phyloP scores from a whole-genome alignment of 1,139 yeast species.

The Yamadazyma friedrichii region DNA sequence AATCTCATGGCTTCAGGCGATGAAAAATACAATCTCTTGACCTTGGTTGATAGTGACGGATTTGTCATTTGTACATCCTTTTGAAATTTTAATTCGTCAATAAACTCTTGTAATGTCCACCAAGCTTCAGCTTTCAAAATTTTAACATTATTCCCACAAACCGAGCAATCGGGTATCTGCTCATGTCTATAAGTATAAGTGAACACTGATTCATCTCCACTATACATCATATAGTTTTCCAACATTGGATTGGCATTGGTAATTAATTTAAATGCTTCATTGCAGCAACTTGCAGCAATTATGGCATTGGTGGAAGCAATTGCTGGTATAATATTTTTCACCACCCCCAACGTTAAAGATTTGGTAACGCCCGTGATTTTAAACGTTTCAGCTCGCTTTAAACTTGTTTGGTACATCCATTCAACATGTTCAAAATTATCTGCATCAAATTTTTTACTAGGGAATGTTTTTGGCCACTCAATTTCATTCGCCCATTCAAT shows the following conservation, averaged over 20 bases:
- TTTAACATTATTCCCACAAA: constrained; percentile 59
- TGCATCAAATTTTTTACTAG: constrained; percentile 53
- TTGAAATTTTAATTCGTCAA: constrained; percentile 33
- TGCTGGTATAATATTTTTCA: constrained; percentile 90
- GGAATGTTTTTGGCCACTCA: constrained; percentile 63
- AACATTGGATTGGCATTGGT: constrained; percentile 67
- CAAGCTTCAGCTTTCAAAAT: constrained; percentile 29
- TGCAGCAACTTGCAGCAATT: constrained; percentile 88
- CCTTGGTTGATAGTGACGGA: constrained; percentile 52
- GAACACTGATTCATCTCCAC: constrained; percentile 76
- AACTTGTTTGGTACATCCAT: constrained; percentile 60
- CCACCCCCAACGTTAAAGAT: constrained; percentile 77
- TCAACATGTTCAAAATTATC: constrained; percentile 69
- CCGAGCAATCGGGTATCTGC: constrained; percentile 63
- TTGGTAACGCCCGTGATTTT: constrained; percentile 73
- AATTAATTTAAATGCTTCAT: constrained; percentile 78
- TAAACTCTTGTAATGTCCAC: constrained; percentile 50
- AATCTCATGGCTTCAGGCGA: constrained; percentile 52
- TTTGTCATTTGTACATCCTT: constrained; percentile 42
- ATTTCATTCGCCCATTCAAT: constrained; percentile 86
- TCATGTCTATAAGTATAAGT: constrained; percentile 69
- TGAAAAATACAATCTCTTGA: constrained; percentile 46
- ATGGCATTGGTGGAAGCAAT: constrained; percentile 94
- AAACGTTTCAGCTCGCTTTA: constrained; percentile 59
- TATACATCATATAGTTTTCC: constrained; percentile 83